Conservation (phyloP, 441 rosid genomes). For the California macrophylla region DNA sequence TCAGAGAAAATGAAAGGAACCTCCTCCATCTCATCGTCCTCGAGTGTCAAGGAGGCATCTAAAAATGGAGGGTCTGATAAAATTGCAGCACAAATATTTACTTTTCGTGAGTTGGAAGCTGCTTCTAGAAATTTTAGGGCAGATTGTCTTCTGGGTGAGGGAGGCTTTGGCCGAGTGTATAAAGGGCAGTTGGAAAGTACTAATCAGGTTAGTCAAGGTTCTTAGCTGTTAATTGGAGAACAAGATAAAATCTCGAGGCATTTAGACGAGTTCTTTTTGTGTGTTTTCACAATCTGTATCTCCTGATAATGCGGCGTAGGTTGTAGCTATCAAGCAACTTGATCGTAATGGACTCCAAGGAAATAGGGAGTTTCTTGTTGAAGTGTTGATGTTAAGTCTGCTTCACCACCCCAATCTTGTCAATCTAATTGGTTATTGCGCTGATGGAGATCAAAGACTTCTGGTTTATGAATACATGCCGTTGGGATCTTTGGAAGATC, state of each 20-base stretch:
- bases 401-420: conserved; percentile 83
- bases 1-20: conserved; percentile 38
- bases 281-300: no score
- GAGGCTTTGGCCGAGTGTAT: conserved; percentile 61
- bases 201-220: conserved; percentile 32
- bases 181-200: conserved; percentile 43
- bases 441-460: conserved; percentile 84
- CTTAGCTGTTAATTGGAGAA: no score
- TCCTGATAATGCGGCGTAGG: neutral
- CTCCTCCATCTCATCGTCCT: no score
- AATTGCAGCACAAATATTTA: conserved; percentile 43
- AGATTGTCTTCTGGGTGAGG: conserved; percentile 62
- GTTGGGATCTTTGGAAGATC: conserved; percentile 72
- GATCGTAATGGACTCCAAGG: conserved; percentile 84
- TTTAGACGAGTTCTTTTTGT: no score
- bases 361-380: conserved; percentile 69
- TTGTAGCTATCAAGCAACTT: conserved; percentile 84
- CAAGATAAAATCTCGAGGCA: no score
- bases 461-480: conserved; percentile 85
- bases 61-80: conserved; percentile 33
- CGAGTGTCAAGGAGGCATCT: conserved; percentile 25
- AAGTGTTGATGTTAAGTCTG: conserved; percentile 67
- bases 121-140: conserved; percentile 52
- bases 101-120: conserved; percentile 43
- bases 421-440: conserved; percentile 74